Conservation (phyloP, 1,284 basidiomycete species). For the Leccinum olivaceoglutinosum region DNA sequence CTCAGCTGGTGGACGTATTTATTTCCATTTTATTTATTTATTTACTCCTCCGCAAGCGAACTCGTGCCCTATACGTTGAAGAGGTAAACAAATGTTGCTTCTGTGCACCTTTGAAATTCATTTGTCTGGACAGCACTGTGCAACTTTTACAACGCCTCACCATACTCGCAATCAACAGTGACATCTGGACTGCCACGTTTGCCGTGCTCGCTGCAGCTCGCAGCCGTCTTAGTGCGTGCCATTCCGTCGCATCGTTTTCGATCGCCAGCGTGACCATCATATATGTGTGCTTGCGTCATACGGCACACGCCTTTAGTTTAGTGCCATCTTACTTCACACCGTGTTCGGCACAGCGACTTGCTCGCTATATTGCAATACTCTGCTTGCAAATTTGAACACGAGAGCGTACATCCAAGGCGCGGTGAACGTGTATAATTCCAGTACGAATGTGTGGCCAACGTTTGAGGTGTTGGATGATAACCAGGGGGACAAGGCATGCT, state of each 20-base stretch:
- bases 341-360: not conserved
- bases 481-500: no score
- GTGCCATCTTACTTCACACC: not conserved
- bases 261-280: not conserved
- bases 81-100: not conserved
- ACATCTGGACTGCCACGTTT: conserved; percentile 15
- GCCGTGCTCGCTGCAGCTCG: conserved; percentile 1
- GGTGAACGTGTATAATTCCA: no score
- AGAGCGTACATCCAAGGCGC: not conserved
- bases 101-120: not conserved
- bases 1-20: not conserved
- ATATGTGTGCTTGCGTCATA: not conserved
- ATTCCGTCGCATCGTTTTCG: not conserved
- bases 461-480: not conserved
- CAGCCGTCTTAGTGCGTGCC: conserved; percentile 10
- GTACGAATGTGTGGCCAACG: not conserved
- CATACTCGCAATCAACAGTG: conserved; percentile 17
- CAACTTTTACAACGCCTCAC: conserved; percentile 10
- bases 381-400: not conserved
- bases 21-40: not conserved
- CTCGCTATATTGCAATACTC: not conserved
- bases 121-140: conserved; percentile 3
- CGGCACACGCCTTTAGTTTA: not conserved
- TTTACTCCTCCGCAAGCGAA: not conserved
- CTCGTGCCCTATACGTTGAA: not conserved